Percentiles rank a stretch among this genome's conserved stretches.
Evolutionary conservation across 176 grass and related monocot species (phyloP).

Genomic region (Echinochloa phyllopogon): DNA sequence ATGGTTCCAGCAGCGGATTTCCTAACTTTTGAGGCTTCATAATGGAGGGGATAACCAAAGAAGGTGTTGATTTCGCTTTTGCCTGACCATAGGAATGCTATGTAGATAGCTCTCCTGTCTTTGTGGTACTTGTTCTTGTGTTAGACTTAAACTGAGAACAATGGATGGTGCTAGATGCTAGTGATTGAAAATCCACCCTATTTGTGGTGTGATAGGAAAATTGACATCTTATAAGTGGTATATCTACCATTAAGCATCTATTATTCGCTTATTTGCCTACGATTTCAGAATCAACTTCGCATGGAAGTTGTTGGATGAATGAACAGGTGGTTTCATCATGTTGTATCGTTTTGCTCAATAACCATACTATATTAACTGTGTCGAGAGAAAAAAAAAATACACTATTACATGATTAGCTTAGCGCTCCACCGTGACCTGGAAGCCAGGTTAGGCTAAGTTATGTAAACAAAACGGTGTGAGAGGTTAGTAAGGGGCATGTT

Average conservation of each 20-base stretch:
- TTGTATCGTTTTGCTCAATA: too few species aligned
- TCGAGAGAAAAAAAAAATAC: too few species aligned
- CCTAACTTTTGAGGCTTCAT: slow-evolving; percentile 24
- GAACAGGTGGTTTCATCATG: background rate
- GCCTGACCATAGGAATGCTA: slow-evolving; percentile 39
- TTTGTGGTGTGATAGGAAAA: slow-evolving; percentile 44
- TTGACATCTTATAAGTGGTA: slow-evolving; percentile 21
- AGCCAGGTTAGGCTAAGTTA: too few species aligned
- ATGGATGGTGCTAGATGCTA: slow-evolving; percentile 18
- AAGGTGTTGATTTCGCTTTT: slow-evolving; percentile 44
- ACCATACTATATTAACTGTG: too few species aligned
- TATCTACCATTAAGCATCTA: background rate
- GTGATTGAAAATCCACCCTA: slow-evolving; percentile 39
- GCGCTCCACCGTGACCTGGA: too few species aligned
- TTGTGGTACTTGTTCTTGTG: slow-evolving; percentile 23
- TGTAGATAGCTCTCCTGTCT: slow-evolving; percentile 28
- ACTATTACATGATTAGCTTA: too few species aligned
- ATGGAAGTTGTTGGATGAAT: too few species aligned
- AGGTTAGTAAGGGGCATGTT: too few species aligned
- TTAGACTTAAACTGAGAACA: slow-evolving; percentile 25
- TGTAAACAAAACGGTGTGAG: too few species aligned
- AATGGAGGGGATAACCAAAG: slow-evolving; percentile 37
- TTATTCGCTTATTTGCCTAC: background rate
- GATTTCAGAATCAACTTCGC: too few species aligned
- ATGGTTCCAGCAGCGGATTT: background rate